These are phyloP conservation scores for Trichosanthes truncata DNA, from an alignment of 306 rosid species.

Conservation along the genomic window DNA sequence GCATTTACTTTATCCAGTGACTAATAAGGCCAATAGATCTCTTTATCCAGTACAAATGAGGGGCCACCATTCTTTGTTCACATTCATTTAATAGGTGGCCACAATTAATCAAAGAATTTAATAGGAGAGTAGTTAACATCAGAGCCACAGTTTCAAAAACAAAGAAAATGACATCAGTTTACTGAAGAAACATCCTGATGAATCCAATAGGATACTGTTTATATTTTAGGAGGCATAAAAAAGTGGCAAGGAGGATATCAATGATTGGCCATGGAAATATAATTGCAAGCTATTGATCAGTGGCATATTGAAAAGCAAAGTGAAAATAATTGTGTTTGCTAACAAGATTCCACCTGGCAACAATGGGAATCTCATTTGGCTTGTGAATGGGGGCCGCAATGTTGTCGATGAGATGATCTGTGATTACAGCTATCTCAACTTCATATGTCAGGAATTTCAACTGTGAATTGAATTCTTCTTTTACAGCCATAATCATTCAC, in stretches of 20 bases:
- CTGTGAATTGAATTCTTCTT: conserved; percentile 17
- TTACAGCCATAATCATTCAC: conserved; percentile 8
- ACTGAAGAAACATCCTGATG: conserved; percentile 54
- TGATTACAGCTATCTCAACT: conserved; percentile 21
- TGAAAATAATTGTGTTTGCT: conserved; percentile 17
- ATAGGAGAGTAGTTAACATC: conserved; percentile 39
- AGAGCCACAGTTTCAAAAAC: conserved; percentile 25
- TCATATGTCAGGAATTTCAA: conserved; percentile 13
- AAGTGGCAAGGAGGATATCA: conserved; percentile 24
- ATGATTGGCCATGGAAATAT: conserved; percentile 30
- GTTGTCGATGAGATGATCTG: conserved; percentile 10
- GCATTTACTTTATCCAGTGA: conserved; percentile 15
- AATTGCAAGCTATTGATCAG: conserved; percentile 28
- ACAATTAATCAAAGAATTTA: conserved; percentile 29
- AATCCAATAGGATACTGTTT: conserved; percentile 37
- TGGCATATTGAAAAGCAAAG: conserved; percentile 17
- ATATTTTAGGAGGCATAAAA: conserved; percentile 45
- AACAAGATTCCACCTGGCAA: conserved; percentile 31
- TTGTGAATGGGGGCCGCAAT: conserved; percentile 25
- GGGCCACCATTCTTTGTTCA: conserved; percentile 24
- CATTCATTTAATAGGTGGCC: conserved; percentile 19
- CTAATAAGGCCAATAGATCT: conserved; percentile 13
- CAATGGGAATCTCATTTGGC: conserved; percentile 17
- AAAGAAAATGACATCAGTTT: conserved; percentile 27
- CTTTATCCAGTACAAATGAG: conserved; percentile 21